A percentile compares a stretch with the other conserved stretches of the same genome.
Conservation (phyloP, 192 early-diverging fungal species). For the Irineochytrium annulatum region DNA sequence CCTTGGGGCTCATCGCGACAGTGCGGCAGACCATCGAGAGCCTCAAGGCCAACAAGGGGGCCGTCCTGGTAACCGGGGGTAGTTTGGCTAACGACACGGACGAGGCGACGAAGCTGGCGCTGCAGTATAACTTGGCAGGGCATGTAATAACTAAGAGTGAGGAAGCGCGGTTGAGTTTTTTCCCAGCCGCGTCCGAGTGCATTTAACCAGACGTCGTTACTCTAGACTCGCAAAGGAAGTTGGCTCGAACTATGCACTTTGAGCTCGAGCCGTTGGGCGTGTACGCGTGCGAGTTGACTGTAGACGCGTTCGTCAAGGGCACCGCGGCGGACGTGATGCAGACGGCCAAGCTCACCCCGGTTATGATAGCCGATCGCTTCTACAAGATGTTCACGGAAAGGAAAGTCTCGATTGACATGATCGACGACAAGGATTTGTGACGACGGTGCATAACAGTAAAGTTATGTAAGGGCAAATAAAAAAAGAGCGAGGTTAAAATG, state of each 20-base stretch:
- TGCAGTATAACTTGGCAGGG: neutral
- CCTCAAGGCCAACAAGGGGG: neutral
- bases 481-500: no score
- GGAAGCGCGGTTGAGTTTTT: neutral
- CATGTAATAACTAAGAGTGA: neutral
- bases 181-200: no score
- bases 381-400: no score
- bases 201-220: no score
- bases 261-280: neutral
- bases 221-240: no score
- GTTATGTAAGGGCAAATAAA: no score
- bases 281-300: neutral
- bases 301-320: neutral
- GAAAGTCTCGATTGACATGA: no score
- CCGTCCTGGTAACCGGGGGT: neutral
- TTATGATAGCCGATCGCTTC: no score
- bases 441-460: no score
- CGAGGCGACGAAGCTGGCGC: neutral
- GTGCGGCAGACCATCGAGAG: constrained; percentile 8
- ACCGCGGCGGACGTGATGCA: neutral
- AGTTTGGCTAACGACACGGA: neutral
- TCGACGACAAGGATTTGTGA: no score
- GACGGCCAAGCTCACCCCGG: neutral
- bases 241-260: no score
- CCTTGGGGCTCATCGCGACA: constrained; percentile 6